Evolutionary conservation across 106 monocot species (phyloP).

Genomic region (Allium fistulosum): DNA sequence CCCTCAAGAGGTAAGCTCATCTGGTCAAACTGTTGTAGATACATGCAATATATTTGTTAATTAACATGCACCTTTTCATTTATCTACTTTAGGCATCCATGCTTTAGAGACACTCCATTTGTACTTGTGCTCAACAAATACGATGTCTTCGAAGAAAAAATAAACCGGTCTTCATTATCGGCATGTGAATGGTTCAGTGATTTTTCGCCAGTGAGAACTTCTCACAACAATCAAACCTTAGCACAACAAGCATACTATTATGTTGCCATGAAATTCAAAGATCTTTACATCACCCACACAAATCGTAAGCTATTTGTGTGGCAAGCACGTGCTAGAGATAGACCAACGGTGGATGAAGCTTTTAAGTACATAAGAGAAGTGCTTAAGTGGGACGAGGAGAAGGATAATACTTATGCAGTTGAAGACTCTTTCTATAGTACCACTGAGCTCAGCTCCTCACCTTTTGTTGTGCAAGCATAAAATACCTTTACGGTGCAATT

Average conservation of each 20-base stretch:
- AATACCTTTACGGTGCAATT: no score
- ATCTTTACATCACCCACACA: slow-evolving; percentile 55
- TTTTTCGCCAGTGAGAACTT: slow-evolving; percentile 59
- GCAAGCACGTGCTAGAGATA: slow-evolving; percentile 62
- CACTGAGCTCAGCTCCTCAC: slow-evolving; percentile 70
- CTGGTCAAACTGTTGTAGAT: no score
- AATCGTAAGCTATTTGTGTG: slow-evolving; percentile 71
- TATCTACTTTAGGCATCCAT: slow-evolving; percentile 50
- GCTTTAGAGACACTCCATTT: slow-evolving; percentile 69
- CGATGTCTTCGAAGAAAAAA: slow-evolving; percentile 84
- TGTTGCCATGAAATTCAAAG: slow-evolving; percentile 84
- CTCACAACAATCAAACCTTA: slow-evolving; percentile 55
- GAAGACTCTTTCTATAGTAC: slow-evolving; percentile 84
- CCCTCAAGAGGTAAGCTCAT: no score
- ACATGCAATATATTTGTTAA: no score
- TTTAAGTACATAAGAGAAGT: slow-evolving; percentile 92
- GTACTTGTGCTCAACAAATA: slow-evolving; percentile 88
- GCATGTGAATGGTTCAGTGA: slow-evolving; percentile 80
- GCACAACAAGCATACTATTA: slow-evolving; percentile 87
- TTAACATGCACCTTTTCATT: no score
- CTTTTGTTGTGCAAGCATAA: slow-evolving; percentile 37
- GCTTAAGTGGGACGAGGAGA: slow-evolving; percentile 79
- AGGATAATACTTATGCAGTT: slow-evolving; percentile 37
- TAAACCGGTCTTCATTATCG: slow-evolving; percentile 31
- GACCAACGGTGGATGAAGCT: slow-evolving; percentile 56